Conservation (phyloP, 2,329 filamentous ascomycete species). For the Aspergillus chevalieri region DNA sequence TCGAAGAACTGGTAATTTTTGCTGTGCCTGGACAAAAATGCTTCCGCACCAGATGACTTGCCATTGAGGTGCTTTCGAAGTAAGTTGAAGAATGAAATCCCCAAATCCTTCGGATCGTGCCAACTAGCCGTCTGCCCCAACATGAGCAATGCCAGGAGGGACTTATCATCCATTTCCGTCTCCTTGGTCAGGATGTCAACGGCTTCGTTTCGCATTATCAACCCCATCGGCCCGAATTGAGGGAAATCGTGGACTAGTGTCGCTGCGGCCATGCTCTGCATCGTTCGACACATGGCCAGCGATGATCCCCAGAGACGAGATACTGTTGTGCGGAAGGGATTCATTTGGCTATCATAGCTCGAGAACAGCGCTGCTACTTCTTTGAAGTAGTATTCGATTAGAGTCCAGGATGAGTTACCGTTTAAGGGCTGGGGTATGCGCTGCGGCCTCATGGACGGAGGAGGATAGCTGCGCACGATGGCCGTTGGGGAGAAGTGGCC, state of each 20-base stretch:
- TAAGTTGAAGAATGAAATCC: slow-evolving; percentile 46
- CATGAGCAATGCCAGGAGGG: slow-evolving; percentile 53
- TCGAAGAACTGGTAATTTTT: slow-evolving; percentile 51
- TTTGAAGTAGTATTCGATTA: slow-evolving; percentile 60
- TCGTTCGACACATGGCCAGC: slow-evolving; percentile 53
- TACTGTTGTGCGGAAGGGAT: slow-evolving; percentile 56
- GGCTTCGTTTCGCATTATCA: slow-evolving; percentile 49
- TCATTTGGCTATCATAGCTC: slow-evolving; percentile 58
- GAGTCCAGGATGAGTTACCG: slow-evolving; percentile 46
- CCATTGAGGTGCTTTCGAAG: slow-evolving; percentile 38
- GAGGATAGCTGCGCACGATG: slow-evolving; percentile 30
- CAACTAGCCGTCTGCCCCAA: slow-evolving; percentile 56
- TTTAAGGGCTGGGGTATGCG: slow-evolving; percentile 35
- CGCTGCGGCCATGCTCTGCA: slow-evolving; percentile 60
- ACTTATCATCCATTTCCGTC: slow-evolving; percentile 45
- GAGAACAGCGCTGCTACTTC: slow-evolving; percentile 58
- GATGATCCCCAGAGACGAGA: slow-evolving; percentile 54
- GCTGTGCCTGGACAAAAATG: slow-evolving; percentile 8
- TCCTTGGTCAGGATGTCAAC: slow-evolving; percentile 48
- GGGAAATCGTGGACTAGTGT: slow-evolving; percentile 55
- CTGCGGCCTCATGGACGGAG: slow-evolving; percentile 13
- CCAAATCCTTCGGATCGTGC: slow-evolving; percentile 53
- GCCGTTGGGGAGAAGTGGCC: slow-evolving; percentile 26
- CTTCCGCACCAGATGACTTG: slow-evolving; percentile 24
- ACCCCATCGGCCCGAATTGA: slow-evolving; percentile 45